Conservation (phyloP, 116 monocot species). For the Zostera marina region DNA sequence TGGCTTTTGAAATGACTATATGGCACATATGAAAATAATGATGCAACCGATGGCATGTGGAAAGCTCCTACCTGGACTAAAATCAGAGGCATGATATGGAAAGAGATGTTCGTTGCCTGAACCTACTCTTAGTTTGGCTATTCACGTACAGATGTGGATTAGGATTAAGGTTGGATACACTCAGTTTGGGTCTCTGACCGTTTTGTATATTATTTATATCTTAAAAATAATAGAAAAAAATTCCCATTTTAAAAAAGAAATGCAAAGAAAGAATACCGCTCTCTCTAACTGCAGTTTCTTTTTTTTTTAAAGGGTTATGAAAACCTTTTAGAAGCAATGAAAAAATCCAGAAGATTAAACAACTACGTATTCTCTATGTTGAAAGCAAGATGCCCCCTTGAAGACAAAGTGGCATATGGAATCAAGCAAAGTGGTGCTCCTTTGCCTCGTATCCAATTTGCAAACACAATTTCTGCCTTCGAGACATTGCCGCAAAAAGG, state of each 20-base stretch:
- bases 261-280: neutral
- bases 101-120: no score
- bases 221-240: no score
- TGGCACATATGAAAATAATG: no score
- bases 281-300: neutral
- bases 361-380: constrained; percentile 87
- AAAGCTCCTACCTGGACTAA: no score
- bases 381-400: constrained; percentile 83
- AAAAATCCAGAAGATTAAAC: constrained; percentile 82
- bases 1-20: no score
- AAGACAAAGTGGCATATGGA: constrained; percentile 90
- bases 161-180: no score
- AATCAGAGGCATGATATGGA: no score
- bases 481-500: constrained; percentile 82
- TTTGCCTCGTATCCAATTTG: constrained; percentile 50
- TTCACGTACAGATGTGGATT: no score
- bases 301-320: constrained; percentile 42
- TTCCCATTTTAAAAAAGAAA: no score
- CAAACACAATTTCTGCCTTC: constrained; percentile 75
- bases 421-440: constrained; percentile 92
- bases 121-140: no score
- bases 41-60: no score
- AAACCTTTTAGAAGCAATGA: constrained; percentile 74
- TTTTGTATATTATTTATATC: neutral
- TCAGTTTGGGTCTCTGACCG: neutral